A percentile compares a stretch with the other conserved stretches of the same genome.
Conservation (phyloP, 306 rosid species). For the Cicer bijugum region DNA sequence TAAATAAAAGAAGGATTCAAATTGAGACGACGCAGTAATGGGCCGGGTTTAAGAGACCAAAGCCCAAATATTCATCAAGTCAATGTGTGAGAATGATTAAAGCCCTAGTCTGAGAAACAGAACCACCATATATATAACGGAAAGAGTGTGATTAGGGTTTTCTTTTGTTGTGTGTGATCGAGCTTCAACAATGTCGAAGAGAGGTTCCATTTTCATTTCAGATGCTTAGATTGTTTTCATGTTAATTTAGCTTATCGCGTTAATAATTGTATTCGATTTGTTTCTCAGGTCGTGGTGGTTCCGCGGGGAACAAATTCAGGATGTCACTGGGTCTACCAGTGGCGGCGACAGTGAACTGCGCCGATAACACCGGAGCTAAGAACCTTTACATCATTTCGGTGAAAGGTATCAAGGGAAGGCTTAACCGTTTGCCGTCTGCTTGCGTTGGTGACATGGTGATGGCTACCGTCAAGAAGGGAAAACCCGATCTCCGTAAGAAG, state of each 20-base stretch:
- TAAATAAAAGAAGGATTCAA: no score
- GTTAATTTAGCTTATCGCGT: background rate
- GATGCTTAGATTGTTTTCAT: background rate
- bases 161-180: background rate
- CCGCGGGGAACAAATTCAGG: conserved; percentile 87
- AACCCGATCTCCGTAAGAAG: conserved; percentile 91
- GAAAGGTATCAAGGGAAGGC: conserved; percentile 87
- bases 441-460: conserved; percentile 96
- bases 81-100: background rate
- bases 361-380: conserved; percentile 92
- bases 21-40: background rate
- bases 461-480: conserved; percentile 95
- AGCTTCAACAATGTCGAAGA: conserved; percentile 59
- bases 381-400: conserved; percentile 88
- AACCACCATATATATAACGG: conserved; percentile 17
- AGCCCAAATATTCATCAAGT: conserved; percentile 12
- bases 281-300: conserved; percentile 77
- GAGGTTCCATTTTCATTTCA: conserved; percentile 44
- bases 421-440: conserved; percentile 84
- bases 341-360: conserved; percentile 95
- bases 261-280: background rate
- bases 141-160: background rate
- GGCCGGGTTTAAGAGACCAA: background rate
- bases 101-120: background rate
- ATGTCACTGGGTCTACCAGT: conserved; percentile 96